Evolutionary conservation across 208 protist genomes (phyloP).

Genomic region (Acanthamoeba royreba): DNA sequence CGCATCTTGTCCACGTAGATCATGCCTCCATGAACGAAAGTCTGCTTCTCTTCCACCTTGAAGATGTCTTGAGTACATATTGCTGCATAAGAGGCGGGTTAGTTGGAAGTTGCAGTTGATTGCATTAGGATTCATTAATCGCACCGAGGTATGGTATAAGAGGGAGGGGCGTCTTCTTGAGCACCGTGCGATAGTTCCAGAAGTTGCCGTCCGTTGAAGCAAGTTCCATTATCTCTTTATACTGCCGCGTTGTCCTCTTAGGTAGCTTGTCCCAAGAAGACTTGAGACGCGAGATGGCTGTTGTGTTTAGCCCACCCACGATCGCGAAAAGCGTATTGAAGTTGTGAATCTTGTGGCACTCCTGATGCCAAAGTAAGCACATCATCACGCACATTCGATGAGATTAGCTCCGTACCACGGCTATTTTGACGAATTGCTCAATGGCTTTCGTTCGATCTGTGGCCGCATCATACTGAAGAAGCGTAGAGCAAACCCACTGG

Average conservation of each 20-base stretch:
- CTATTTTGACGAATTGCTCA: neutral
- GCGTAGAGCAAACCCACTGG: neutral
- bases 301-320: neutral
- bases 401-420: neutral
- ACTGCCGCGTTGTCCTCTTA: neutral
- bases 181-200: neutral
- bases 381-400: neutral
- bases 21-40: neutral
- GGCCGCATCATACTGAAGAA: neutral
- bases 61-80: constrained; percentile 24
- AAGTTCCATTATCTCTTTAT: neutral
- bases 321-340: constrained; percentile 29
- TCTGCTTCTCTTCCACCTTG: constrained; percentile 25
- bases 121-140: neutral
- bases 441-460: neutral
- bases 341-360: neutral
- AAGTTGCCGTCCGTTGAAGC: neutral
- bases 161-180: neutral
- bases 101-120: neutral
- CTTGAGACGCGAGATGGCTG: constrained; percentile 19
- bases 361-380: neutral
- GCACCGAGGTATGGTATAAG: neutral
- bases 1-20: constrained; percentile 22
- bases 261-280: neutral
- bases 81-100: neutral